Base-by-base conservation (phyloP, 2,329 filamentous ascomycete genomes). In the Hymenoscyphus occultus region DNA sequence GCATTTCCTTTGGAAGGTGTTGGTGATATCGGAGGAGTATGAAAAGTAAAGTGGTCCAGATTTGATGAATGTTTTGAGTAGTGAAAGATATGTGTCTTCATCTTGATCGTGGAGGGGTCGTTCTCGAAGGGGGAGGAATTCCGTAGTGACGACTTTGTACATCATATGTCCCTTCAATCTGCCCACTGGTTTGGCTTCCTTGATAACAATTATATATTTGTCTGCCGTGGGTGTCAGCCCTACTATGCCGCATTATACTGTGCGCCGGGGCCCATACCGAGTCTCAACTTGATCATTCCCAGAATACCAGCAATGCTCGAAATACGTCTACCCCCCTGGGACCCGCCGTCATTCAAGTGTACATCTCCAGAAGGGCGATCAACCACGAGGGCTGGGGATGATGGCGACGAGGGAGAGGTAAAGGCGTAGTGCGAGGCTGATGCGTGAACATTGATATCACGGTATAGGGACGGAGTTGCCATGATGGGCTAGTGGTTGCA, bases 191-290 rank as follows among this genome's bases (percentile, higher is more conserved):
- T 93, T 88, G 64, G 93, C 91, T 79, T 99, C 98, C 72, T 91
- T 97, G 77, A 99, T 96, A 75, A 96, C 86, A 75, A 99, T 91
- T 75, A 96, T 90, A 84, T 99, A 99, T 79, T 97, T 98, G 83
- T 99, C 86, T 86, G 72, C 31, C 22, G 62, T 6, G 31, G 35
- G 64, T 58, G 57, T 59, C 57, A 63, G 71, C 66, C 28, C 28
- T 35, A 45, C 39, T 59, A 59, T 48, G 12, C 40, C 42, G 12
- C 10, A 14, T n/a, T 79, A 12, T 35, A 10, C 35, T 22, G n/a
- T 28, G 31, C 7, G 28, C 40, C 35, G 40, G 28, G 45, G 32
- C n/a, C 42, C 31, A 73, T 84, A 97, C 93, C 93, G 75, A 99
- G 86, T 74, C 95, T 90, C 76, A 99, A 81, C 81, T 93, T 93